Conservation (phyloP, 257 asterid genomes). For the Gentiana macrophylla region DNA sequence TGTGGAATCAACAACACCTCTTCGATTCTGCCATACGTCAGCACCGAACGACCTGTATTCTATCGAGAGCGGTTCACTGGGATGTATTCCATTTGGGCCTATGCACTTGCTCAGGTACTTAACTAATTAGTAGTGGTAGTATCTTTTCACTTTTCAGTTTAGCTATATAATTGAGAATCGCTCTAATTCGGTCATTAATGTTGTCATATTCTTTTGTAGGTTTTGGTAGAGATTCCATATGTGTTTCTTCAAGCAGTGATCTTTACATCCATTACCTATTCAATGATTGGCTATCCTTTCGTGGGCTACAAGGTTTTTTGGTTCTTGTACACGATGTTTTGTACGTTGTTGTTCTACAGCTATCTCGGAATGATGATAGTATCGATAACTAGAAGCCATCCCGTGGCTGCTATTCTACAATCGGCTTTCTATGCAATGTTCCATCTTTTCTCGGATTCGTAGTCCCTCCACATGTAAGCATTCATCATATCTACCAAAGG, state of each 20-base stretch:
- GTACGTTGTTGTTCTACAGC: slow-evolving; percentile 38
- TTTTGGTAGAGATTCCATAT: slow-evolving; percentile 42
- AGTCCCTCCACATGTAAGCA: slow-evolving; percentile 40
- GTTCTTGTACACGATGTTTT: slow-evolving; percentile 37
- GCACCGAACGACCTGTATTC: slow-evolving; percentile 37
- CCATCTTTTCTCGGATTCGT: slow-evolving; percentile 46
- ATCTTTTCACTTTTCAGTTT: no score
- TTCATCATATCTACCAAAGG: neutral
- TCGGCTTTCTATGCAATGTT: slow-evolving; percentile 38
- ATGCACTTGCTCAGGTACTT: slow-evolving; percentile 43
- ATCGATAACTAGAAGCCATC: slow-evolving; percentile 43
- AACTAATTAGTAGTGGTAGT: neutral
- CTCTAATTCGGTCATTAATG: no score
- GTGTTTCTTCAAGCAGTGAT: slow-evolving; percentile 31
- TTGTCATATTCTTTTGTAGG: slow-evolving; percentile 16
- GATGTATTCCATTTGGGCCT: slow-evolving; percentile 59
- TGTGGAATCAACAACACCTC: slow-evolving; percentile 42
- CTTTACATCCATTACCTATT: slow-evolving; percentile 38
- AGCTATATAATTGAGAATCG: no score
- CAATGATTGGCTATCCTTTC: slow-evolving; percentile 50
- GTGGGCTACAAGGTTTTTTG: slow-evolving; percentile 38
- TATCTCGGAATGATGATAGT: slow-evolving; percentile 53
- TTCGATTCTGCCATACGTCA: slow-evolving; percentile 32
- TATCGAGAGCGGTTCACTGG: slow-evolving; percentile 50
- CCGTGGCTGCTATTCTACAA: slow-evolving; percentile 42